These are phyloP conservation scores for Carex myosuroides DNA, from an alignment of 176 grass and related monocot species.

Conservation along the genomic window DNA sequence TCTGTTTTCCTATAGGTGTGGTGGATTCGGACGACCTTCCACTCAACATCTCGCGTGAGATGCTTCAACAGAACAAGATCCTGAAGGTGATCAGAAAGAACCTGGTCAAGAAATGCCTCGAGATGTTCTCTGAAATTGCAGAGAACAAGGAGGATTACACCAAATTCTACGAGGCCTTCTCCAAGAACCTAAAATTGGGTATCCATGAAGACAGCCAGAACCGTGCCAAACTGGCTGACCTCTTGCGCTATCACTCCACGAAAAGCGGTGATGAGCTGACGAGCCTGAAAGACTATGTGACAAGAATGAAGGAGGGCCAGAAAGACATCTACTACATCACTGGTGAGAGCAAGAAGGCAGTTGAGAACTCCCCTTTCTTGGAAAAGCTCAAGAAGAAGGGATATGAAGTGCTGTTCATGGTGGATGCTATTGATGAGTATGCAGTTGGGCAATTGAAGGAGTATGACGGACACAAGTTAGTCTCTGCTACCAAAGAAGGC, in stretches of 20 bases:
- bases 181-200: constrained; percentile 35
- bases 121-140: constrained; percentile 36
- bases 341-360: constrained; percentile 48
- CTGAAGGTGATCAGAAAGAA: constrained; percentile 49
- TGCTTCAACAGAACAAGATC: constrained; percentile 50
- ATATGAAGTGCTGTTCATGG: constrained; percentile 43
- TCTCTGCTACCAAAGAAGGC: constrained; percentile 40
- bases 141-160: constrained; percentile 43
- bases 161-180: constrained; percentile 45
- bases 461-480: constrained; percentile 37
- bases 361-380: constrained; percentile 46
- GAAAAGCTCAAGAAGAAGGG: constrained; percentile 49
- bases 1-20: constrained; percentile 7
- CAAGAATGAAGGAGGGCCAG: constrained; percentile 48
- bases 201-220: constrained; percentile 36
- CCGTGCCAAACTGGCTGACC: constrained; percentile 29
- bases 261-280: constrained; percentile 41
- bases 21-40: constrained; percentile 44
- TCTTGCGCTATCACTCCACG: constrained; percentile 33
- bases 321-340: constrained; percentile 50
- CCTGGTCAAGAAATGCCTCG: constrained; percentile 39
- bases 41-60: constrained; percentile 40
- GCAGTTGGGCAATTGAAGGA: constrained; percentile 39
- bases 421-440: constrained; percentile 48
- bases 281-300: constrained; percentile 45